Conservation (phyloP, 2,329 filamentous ascomycete species). For the Neurospora sp. region DNA sequence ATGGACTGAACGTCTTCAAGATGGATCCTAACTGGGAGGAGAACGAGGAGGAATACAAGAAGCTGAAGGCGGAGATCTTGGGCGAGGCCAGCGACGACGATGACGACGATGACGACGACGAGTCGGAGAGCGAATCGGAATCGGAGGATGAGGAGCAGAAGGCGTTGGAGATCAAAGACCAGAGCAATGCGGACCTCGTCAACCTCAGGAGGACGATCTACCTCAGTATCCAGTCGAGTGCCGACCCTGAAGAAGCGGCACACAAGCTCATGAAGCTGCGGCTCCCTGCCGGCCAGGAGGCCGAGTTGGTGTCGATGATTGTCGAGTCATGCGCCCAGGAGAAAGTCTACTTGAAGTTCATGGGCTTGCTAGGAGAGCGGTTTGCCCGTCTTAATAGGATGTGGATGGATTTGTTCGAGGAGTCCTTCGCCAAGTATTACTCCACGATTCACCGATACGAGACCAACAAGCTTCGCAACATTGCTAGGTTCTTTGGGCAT, state of each 20-base stretch:
- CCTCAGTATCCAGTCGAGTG: constrained; percentile 92
- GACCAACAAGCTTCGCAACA: constrained; percentile 88
- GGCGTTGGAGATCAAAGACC: constrained; percentile 92
- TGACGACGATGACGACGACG: constrained; percentile 53
- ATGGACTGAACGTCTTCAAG: constrained; percentile 91
- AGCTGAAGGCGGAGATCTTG: constrained; percentile 84
- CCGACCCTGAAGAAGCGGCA: constrained; percentile 91
- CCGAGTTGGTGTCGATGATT: constrained; percentile 90
- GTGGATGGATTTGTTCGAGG: constrained; percentile 89
- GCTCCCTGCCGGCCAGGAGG: constrained; percentile 75
- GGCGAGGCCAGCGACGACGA: constrained; percentile 86
- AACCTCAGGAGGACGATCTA: constrained; percentile 92
- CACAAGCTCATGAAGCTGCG: constrained; percentile 96
- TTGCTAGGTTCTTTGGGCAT: constrained; percentile 90
- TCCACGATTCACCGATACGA: constrained; percentile 96
- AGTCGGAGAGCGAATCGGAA: constrained; percentile 58
- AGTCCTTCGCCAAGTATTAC: constrained; percentile 86
- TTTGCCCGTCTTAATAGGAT: constrained; percentile 94
- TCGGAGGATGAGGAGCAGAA: constrained; percentile 68
- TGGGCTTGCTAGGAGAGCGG: constrained; percentile 84
- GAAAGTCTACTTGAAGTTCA: constrained; percentile 95
- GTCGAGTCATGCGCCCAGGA: constrained; percentile 96
- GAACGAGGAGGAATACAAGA: constrained; percentile 82
- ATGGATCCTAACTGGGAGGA: constrained; percentile 83
- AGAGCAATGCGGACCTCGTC: constrained; percentile 91